These are phyloP conservation scores for Saccharomyces hybrid DNA, from an alignment of 1,139 yeast genomes.

Conservation along the genomic window DNA sequence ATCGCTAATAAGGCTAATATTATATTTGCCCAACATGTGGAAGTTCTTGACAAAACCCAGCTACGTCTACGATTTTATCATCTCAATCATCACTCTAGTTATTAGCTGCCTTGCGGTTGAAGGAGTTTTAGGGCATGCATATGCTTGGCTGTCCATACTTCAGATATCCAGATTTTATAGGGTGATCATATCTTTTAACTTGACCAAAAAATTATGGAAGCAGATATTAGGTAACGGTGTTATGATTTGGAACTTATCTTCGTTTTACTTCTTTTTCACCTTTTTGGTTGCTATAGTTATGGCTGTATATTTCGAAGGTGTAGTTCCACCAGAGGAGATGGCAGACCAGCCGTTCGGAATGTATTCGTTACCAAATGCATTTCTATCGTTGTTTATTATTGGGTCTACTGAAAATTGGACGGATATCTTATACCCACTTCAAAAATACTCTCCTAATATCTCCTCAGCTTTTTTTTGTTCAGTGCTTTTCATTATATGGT, in stretches of 20 bases:
- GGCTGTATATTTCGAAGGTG: conserved; percentile 69
- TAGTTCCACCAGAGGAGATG: conserved; percentile 44
- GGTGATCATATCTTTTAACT: conserved; percentile 49
- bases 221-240: conserved; percentile 59
- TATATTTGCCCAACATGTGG: conserved; percentile 57
- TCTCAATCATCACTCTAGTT: conserved; percentile 54
- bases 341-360: conserved; percentile 50
- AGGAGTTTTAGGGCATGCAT: conserved; percentile 45
- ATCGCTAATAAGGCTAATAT: conserved; percentile 48
- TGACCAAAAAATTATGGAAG: conserved; percentile 63
- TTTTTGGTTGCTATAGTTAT: conserved; percentile 59
- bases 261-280: conserved; percentile 45
- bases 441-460: conserved; percentile 44
- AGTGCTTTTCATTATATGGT: conserved; percentile 69
- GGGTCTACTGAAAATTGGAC: conserved; percentile 96
- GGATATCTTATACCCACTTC: conserved; percentile 50
- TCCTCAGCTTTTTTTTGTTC: conserved; percentile 54
- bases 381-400: conserved; percentile 68
- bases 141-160: conserved; percentile 75
- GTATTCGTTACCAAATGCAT: conserved; percentile 65
- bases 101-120: conserved; percentile 51
- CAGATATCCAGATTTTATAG: conserved; percentile 73
- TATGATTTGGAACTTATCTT: conserved; percentile 40
- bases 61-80: conserved; percentile 53
- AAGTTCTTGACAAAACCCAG: conserved; percentile 47